phyloP scores from a whole-genome alignment of 768 basidiomycete species.

The Mycena pura region DNA sequence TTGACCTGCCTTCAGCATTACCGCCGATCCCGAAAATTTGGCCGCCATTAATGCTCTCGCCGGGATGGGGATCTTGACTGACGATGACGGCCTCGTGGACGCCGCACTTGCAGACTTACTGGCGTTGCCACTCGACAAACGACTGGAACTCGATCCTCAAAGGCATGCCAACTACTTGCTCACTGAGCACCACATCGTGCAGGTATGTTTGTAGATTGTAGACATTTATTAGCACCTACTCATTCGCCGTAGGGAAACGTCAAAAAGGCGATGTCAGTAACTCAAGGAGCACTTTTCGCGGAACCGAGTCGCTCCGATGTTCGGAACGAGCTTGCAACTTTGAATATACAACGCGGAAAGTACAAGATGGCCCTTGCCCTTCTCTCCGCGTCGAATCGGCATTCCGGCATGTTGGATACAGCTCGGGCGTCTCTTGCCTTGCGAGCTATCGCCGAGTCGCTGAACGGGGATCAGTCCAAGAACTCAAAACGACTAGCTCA shows the following conservation, averaged over 20 bases:
- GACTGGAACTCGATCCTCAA: slow-evolving; percentile 69
- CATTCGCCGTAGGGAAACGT: slow-evolving; percentile 49
- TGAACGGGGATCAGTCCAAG: slow-evolving; percentile 26
- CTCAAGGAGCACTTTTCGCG: slow-evolving; percentile 61
- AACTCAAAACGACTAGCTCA: slow-evolving; percentile 57
- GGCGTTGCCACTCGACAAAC: slow-evolving; percentile 68
- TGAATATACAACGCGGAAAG: slow-evolving; percentile 59
- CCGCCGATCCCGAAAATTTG: slow-evolving; percentile 78
- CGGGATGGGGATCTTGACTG: slow-evolving; percentile 86
- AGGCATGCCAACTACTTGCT: slow-evolving; percentile 77
- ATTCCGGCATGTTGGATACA: slow-evolving; percentile 41
- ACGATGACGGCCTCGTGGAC: slow-evolving; percentile 81
- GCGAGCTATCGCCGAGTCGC: slow-evolving; percentile 53
- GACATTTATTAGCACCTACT: not conserved
- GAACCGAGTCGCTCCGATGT: slow-evolving; percentile 60
- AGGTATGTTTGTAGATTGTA: slow-evolving; percentile 52
- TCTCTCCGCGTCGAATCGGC: slow-evolving; percentile 39
- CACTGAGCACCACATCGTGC: slow-evolving; percentile 72
- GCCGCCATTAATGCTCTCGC: slow-evolving; percentile 84
- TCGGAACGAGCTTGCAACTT: slow-evolving; percentile 59
- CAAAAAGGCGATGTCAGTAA: slow-evolving; percentile 54
- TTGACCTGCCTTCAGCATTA: slow-evolving; percentile 58
- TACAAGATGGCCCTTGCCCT: slow-evolving; percentile 52
- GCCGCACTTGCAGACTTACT: slow-evolving; percentile 87
- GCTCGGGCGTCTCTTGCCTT: slow-evolving; percentile 54